phyloP scores from a whole-genome alignment of 192 early-diverging fungal species.

The Haplosporangium gracile region DNA sequence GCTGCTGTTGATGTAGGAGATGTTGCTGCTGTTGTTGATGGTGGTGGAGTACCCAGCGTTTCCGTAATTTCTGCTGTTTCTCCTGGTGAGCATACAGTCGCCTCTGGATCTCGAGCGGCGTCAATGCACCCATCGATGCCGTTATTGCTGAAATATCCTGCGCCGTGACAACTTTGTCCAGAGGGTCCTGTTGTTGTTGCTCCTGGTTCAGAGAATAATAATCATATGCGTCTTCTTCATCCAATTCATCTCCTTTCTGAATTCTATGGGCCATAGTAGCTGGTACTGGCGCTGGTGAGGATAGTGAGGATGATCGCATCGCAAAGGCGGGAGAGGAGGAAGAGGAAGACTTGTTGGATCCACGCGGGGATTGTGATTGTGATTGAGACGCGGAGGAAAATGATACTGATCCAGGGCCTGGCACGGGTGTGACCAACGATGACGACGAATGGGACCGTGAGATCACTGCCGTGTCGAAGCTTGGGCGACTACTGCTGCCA shows the following conservation, averaged over 20 bases:
- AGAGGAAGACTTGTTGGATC: neutral
- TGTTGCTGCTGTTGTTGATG: neutral
- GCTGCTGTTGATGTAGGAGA: neutral
- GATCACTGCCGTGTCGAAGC: neutral
- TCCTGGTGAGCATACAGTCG: slow-evolving; percentile 10
- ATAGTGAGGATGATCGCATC: neutral
- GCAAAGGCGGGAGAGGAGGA: neutral
- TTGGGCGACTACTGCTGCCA: neutral
- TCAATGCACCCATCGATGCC: slow-evolving; percentile 22
- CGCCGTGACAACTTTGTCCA: slow-evolving; percentile 1
- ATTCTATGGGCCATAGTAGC: neutral
- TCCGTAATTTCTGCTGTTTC: neutral
- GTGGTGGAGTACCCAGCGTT: neutral
- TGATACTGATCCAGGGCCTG: neutral
- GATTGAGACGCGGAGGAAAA: neutral
- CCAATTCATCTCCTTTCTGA: neutral
- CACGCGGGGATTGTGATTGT: neutral
- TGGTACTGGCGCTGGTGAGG: neutral
- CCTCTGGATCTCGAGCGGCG: slow-evolving; percentile 33
- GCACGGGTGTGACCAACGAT: neutral
- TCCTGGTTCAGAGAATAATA: neutral
- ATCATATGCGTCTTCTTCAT: neutral
- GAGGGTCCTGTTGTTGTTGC: neutral
- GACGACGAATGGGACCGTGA: neutral
- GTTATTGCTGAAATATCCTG: slow-evolving; percentile 28